phyloP scores from a whole-genome alignment of 176 grass and related monocot genomes.

The Cenchrus americanus region DNA sequence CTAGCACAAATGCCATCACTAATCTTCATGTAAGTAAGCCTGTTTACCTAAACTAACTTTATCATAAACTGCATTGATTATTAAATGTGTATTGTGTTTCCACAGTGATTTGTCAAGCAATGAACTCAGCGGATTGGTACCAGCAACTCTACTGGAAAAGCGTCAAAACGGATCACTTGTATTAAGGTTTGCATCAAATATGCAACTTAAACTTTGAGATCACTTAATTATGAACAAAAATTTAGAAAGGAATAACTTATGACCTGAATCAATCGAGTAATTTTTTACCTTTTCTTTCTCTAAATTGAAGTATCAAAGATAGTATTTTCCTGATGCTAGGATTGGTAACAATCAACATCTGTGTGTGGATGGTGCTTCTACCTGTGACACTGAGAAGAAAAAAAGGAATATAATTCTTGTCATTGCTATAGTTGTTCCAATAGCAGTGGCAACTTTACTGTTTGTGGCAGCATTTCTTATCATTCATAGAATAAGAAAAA shows the following conservation, averaged over 20 bases:
- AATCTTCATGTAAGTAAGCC: constrained; percentile 56
- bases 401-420: constrained; percentile 39
- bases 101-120: constrained; percentile 77
- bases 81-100: background rate
- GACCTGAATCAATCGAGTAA: no score
- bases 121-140: constrained; percentile 53
- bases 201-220: background rate
- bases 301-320: background rate
- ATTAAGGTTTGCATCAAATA: constrained; percentile 57
- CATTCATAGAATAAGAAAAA: constrained; percentile 25
- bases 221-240: background rate
- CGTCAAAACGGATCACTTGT: constrained; percentile 43
- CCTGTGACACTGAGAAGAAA: background rate
- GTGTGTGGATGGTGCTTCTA: constrained; percentile 29
- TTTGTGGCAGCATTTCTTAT: constrained; percentile 36
- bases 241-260: background rate
- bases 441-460: constrained; percentile 34
- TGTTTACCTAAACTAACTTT: background rate
- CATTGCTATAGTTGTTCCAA: constrained; percentile 36
- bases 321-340: constrained; percentile 27
- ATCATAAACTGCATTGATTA: background rate
- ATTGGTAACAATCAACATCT: constrained; percentile 42
- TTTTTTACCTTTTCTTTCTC: background rate
- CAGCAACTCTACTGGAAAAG: constrained; percentile 47
- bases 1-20: constrained; percentile 61